A percentile compares a stretch with the other conserved stretches of the same genome.
Conservation (phyloP, 2,329 filamentous ascomycete genomes). For the Escovopsis sp. region DNA sequence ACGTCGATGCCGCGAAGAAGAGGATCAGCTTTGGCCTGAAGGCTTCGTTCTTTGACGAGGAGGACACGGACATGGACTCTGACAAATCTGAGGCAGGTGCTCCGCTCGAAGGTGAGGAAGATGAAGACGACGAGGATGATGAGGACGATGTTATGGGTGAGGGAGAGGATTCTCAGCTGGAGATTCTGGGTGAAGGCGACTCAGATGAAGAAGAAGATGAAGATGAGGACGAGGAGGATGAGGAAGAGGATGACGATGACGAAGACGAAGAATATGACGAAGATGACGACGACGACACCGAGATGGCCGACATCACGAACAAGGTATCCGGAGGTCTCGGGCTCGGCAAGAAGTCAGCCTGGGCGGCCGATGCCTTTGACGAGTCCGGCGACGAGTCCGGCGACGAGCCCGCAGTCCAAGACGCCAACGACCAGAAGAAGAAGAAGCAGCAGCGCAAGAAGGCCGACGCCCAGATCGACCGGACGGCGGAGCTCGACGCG, state of each 20-base stretch:
- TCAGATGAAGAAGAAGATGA: conserved; percentile 28
- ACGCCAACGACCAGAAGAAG: conserved; percentile 28
- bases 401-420: conserved; percentile 16
- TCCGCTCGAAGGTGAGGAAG: conserved; percentile 28
- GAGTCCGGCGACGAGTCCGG: conserved; percentile 39
- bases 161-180: no score
- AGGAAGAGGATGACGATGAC: conserved; percentile 21
- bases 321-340: conserved; percentile 20
- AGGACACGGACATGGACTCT: conserved; percentile 35
- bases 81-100: conserved; percentile 33
- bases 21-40: conserved; percentile 85
- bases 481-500: conserved; percentile 79
- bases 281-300: conserved; percentile 21
- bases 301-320: conserved; percentile 23
- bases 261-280: conserved; percentile 25
- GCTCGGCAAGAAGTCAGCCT: conserved; percentile 69
- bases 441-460: conserved; percentile 54
- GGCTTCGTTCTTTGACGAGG: conserved; percentile 68
- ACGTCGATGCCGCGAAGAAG: conserved; percentile 57
- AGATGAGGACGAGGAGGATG: conserved; percentile 23
- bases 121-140: conserved; percentile 31
- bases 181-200: conserved; percentile 28
- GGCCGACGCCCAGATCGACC: conserved; percentile 67
- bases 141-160: no score
- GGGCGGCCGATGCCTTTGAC: conserved; percentile 58